Evolutionary conservation across 2,329 filamentous ascomycete genomes (phyloP), one percentile per base, ranked within the genome.

Genomic region (Sclerotinia nivalis): DNA sequence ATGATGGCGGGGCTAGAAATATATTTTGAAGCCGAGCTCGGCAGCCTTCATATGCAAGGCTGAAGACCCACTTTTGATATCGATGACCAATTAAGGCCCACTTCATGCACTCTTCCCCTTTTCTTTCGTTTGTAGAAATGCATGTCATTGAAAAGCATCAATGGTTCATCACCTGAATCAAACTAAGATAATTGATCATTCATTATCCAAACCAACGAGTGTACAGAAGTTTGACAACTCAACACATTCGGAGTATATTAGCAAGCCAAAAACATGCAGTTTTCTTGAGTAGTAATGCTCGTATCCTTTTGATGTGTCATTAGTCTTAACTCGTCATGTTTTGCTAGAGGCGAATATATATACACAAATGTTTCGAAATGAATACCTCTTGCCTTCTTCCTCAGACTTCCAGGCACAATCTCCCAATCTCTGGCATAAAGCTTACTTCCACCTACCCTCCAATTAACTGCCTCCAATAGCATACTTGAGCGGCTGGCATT

Each of bases 21-120:
- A 69, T 69, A 65, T 69, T 69, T 69, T 64, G 58, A 55, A 45
- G 65, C 37, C 58, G 58, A 49, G 22, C 47, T 64, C 49, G 58
- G 58, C 67, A 65, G 59, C 67, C 47, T 55, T 69, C 15, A 45
- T 47, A 43, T 55, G 67, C 67, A 64, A 65, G 47, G 58, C 59
- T 54, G 37, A 55, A 15, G 25, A 34, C 20, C 65, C 65, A 49
- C 43, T 25, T 59, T 50, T 68, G 2, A 49, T 9, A 28, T 22
- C 7, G 47, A 52, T 65, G 49, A 40, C 61, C n/a, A 52, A 65
- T 43, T 7, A 20, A 7, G 0, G 2, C n/a, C 47, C 47, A 52
- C 34, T 52, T 65, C 9, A 28, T 0, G 28, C 22, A 3, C 15
- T 34, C 22, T 12, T 52, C 61, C 47, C 61, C 61, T 52, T 65